Evolutionary conservation across 768 basidiomycete genomes (phyloP), one percentile per base, ranked within the genome.

Genomic region (Termitomyces sp.): DNA sequence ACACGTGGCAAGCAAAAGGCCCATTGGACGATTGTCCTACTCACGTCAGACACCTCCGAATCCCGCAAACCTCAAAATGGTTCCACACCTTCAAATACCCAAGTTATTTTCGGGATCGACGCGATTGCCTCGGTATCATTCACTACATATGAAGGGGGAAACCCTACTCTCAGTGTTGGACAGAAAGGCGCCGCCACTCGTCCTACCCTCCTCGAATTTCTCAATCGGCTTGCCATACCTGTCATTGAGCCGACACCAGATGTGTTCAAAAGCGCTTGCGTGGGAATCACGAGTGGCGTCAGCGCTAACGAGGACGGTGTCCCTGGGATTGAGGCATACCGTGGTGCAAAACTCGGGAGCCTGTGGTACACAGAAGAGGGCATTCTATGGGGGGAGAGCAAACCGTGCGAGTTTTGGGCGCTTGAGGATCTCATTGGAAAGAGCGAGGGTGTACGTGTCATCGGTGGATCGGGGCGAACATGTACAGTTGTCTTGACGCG

Each of bases 381-480:
- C 6, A 77, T 92, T 16, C 76, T 92, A 8, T 87, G 86, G 82
- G 88, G 86, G 23, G 85, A 90, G 66, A 82, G 80, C 65, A 87
- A 87, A 60, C 88, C 88, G 2, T 89, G 86, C 64, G 86, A 89
- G 62, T 91, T 89, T 64, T 91, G 89, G 84, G 71, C 84, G 3
- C 69, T 87, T 23, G 74, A 77, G 44, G 82, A 86, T 60, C 68
- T 92, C n/a, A 66, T 80, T 17, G 70, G 74, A 51, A 78, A 74
- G 56, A 67, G 64, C 25, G 82, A 82, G 19, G 84, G 77, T 16
- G 71, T 83, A 66, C 61, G 82, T 47, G 67, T 88, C 23, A 71
- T 86, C 45, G 83, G 82, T 23, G 86, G 84, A 14, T 83, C 81
- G 7, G 90, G 89, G 4, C 73, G 87, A 42, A 87, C 82, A 34